Conservation (phyloP, 441 rosid species). For the Raphanus hybrid region DNA sequence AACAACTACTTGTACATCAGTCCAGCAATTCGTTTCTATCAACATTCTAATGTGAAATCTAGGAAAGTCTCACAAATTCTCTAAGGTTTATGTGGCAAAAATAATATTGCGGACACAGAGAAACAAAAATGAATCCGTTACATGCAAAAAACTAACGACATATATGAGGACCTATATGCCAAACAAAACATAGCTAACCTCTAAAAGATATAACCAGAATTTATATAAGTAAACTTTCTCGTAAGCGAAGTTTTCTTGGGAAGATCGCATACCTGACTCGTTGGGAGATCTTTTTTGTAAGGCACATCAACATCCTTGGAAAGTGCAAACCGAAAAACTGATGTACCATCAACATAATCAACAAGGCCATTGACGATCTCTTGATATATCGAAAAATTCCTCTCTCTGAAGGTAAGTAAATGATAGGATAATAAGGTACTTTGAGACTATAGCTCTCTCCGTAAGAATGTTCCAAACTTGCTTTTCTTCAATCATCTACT, state of each 20-base stretch:
- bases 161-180: slow-evolving; percentile 30
- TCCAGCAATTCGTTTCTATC: slow-evolving; percentile 17
- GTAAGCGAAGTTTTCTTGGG: slow-evolving; percentile 16
- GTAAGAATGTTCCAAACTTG: too few species aligned
- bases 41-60: slow-evolving; percentile 21
- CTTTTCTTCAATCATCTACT: too few species aligned
- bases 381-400: too few species aligned
- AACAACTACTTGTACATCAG: slow-evolving; percentile 28
- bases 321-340: slow-evolving; percentile 15
- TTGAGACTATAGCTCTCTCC: too few species aligned
- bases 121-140: slow-evolving; percentile 15
- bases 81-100: slow-evolving; percentile 2
- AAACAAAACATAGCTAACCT: slow-evolving; percentile 21
- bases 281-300: slow-evolving; percentile 6
- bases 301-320: slow-evolving; percentile 29
- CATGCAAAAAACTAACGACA: background rate
- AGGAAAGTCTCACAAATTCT: slow-evolving; percentile 17
- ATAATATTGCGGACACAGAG: background rate
- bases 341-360: too few species aligned
- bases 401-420: too few species aligned
- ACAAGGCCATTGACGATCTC: too few species aligned
- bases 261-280: slow-evolving; percentile 35
- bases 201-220: slow-evolving; percentile 3
- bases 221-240: background rate
- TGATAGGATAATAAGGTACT: too few species aligned